Percentiles rank a stretch among this genome's conserved stretches.
phyloP scores from a whole-genome alignment of 2,329 filamentous ascomycete species.

The Ceratocystis cubensis region DNA sequence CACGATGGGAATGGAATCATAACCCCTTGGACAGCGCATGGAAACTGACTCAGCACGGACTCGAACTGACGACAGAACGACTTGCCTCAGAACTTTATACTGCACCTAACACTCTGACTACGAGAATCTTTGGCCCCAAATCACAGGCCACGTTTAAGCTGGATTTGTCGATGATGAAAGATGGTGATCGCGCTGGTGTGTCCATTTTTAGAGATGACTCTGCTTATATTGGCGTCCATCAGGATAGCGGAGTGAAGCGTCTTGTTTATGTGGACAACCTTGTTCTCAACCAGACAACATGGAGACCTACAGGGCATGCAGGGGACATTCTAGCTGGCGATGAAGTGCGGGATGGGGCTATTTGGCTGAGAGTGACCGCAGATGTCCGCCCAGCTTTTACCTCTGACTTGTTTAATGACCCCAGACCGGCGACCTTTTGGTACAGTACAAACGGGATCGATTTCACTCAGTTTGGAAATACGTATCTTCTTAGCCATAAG shows the following conservation, averaged over 20 bases:
- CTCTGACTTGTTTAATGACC: constrained; percentile 8
- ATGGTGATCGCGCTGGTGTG: constrained; percentile 40
- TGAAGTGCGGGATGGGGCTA: constrained; percentile 22
- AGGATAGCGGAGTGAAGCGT: constrained; percentile 25
- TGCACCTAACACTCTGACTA: constrained; percentile 36
- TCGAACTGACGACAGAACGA: constrained; percentile 37
- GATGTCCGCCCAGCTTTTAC: constrained; percentile 23
- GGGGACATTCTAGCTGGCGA: constrained; percentile 26
- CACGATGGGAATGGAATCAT: constrained; percentile 49
- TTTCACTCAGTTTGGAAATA: constrained; percentile 30
- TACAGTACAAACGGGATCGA: constrained; percentile 35
- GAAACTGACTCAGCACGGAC: constrained; percentile 29
- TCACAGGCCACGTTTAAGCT: constrained; percentile 38
- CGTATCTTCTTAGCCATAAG: constrained; percentile 29
- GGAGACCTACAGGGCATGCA: background rate
- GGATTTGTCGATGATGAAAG: constrained; percentile 35
- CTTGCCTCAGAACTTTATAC: constrained; percentile 38
- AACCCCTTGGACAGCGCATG: constrained; percentile 42
- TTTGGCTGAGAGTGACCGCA: constrained; percentile 24
- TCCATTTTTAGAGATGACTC: constrained; percentile 40
- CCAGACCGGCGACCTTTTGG: constrained; percentile 23
- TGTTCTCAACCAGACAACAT: constrained; percentile 18
- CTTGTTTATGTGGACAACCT: constrained; percentile 27
- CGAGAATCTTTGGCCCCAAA: constrained; percentile 36
- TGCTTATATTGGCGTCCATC: constrained; percentile 40